A percentile compares a stretch with the other conserved stretches of the same genome.
These are phyloP conservation scores for Trypanosoma lewisi DNA, from an alignment of 208 protist genomes.

Conservation along the genomic window DNA sequence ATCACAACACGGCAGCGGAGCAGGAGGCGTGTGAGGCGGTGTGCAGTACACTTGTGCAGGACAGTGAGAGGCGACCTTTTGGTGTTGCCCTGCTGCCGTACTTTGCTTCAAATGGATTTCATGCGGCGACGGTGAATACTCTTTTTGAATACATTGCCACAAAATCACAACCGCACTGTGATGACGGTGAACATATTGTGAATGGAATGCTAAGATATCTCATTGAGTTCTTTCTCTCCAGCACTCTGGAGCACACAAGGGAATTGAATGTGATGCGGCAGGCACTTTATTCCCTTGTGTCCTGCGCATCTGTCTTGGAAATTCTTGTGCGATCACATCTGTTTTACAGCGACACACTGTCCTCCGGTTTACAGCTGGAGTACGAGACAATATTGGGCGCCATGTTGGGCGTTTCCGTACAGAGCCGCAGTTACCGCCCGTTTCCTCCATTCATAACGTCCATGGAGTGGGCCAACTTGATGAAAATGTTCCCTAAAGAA, in stretches of 20 bases:
- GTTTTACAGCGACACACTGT: conserved; percentile 48
- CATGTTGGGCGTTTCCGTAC: conserved; percentile 60
- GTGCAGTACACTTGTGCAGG: conserved; percentile 8
- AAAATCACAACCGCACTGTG: conserved; percentile 26
- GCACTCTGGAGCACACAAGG: conserved; percentile 47
- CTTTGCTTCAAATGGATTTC: conserved; percentile 64
- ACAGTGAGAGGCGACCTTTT: conserved; percentile 21
- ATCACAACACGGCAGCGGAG: conserved; percentile 38
- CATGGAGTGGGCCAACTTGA: conserved; percentile 31
- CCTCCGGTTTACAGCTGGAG: conserved; percentile 61
- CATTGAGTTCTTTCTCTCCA: conserved; percentile 42
- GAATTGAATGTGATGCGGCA: conserved; percentile 43
- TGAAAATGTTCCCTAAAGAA: conserved; percentile 49
- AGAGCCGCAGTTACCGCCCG: conserved; percentile 24
- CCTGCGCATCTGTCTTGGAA: conserved; percentile 33
- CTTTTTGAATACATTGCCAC: conserved; percentile 62
- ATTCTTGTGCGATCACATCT: conserved; percentile 52
- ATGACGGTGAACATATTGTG: conserved; percentile 46
- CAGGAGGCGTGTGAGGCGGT: conserved; percentile 36
- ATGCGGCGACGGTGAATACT: conserved; percentile 44
- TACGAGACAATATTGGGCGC: conserved; percentile 70
- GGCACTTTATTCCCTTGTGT: conserved; percentile 48
- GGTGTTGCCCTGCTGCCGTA: conserved; percentile 74
- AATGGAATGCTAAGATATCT: conserved; percentile 69
- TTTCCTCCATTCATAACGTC: conserved; percentile 7